Evolutionary conservation across 257 asterid genomes (phyloP), one percentile per base, ranked within the genome.

Genomic region (Asclepias syriaca): DNA sequence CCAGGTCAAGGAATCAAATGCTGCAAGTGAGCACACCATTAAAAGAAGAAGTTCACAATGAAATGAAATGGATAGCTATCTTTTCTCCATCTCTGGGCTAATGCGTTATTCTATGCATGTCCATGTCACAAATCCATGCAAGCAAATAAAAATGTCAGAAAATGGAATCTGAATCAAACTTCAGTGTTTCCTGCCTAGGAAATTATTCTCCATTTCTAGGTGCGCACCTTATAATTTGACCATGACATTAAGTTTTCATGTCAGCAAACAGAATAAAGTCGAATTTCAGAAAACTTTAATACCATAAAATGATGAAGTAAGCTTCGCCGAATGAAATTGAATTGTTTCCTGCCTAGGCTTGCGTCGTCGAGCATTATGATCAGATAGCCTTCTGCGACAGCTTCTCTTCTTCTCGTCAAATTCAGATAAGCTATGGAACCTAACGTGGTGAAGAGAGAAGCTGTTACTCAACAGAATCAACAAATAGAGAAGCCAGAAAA

Each of bases 391-490:
- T 77, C 93, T 86, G 50, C 99, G 81, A 78, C 99, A 94, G 83
- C 99, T 94, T 69, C 99, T 89, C 86, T 94, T 94, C 84, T 82
- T 91, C 7, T 87, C 96, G 70, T 94, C 99, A 78, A 94, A 94
- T 46, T 89, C 97, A 8, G 88, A 73, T 82, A 91, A 75, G 75
- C 83, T 81, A 80, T 94, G 99, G 89, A 94, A 94, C 97, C 99
- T 94, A 80, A 77, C 75, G 50, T 40, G 37, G 19, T 71, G 64
- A 66, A 73, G 48, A 71, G 27, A 65, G 45, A 18, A 67, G 49
- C 60, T 49, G 69, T 71, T 27, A 57, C 57, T 29, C 54, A 37
- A 40, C 50, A 5, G 32, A 61, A 32, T n/a, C 14, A 34, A 54
- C 50, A 40, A 29, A 29, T 29, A 29, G 34, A 29, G 34, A 29